Conservation (phyloP, 2,329 filamentous ascomycete species). For the Teratosphaeria pseudoeucalypti region DNA sequence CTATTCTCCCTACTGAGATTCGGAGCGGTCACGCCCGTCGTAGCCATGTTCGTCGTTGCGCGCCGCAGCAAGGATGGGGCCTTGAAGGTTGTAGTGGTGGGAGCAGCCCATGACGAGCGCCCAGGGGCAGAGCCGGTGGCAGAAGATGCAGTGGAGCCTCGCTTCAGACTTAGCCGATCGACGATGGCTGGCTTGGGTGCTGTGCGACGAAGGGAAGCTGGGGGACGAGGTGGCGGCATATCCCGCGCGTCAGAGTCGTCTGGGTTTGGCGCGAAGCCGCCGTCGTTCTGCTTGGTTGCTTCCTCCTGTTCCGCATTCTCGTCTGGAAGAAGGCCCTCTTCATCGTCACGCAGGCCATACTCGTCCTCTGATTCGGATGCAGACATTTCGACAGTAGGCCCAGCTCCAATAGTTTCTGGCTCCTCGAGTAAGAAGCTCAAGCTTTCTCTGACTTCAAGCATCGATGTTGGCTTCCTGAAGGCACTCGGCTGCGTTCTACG, state of each 20-base stretch:
- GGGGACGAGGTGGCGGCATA: constrained; percentile 30
- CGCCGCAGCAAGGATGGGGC: constrained; percentile 62
- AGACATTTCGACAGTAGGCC: constrained; percentile 38
- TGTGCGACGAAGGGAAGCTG: constrained; percentile 26
- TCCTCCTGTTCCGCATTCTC: constrained; percentile 41
- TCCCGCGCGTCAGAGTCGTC: constrained; percentile 9
- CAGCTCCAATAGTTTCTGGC: constrained; percentile 24
- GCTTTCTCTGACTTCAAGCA: constrained; percentile 73
- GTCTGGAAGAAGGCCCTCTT: constrained; percentile 39
- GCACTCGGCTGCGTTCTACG: constrained; percentile 27
- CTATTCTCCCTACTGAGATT: constrained; percentile 16
- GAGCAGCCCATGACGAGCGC: constrained; percentile 28
- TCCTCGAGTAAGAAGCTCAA: constrained; percentile 74
- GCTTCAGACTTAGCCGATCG: constrained; percentile 62
- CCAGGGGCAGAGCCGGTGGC: constrained; percentile 1
- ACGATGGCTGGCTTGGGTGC: constrained; percentile 42
- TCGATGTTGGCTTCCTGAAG: constrained; percentile 55
- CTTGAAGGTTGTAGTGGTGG: constrained; percentile 43
- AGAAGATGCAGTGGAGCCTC: constrained; percentile 15
- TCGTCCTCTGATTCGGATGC: constrained; percentile 31
- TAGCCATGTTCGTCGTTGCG: constrained; percentile 43
- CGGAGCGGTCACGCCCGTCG: constrained; percentile 28
- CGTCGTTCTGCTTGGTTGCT: constrained; percentile 19
- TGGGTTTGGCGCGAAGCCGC: constrained; percentile 21
- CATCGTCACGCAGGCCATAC: constrained; percentile 34